Conservation (phyloP, 495 filamentous ascomycete genomes). For the Aspergillus bridgeri region DNA sequence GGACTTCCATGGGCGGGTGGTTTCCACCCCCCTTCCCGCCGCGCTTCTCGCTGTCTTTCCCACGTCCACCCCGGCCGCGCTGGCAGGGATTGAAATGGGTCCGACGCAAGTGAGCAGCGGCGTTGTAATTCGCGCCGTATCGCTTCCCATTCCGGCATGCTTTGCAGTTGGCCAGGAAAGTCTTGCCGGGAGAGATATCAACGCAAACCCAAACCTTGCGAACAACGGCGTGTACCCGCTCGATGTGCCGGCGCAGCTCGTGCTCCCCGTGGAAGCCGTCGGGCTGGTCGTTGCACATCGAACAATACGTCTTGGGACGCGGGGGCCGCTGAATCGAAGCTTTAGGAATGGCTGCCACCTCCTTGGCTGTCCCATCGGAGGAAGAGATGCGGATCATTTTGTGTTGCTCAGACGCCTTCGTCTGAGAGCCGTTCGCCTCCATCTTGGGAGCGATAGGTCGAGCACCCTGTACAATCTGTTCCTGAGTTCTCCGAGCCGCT, state of each 20-base stretch:
- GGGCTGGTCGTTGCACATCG: slow-evolving; percentile 68
- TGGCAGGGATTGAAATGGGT: slow-evolving; percentile 77
- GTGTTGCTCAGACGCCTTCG: slow-evolving; percentile 32
- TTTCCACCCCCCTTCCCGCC: slow-evolving; percentile 84
- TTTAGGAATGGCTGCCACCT: slow-evolving; percentile 64
- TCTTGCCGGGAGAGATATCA: slow-evolving; percentile 57
- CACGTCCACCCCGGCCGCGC: slow-evolving; percentile 50
- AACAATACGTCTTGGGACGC: slow-evolving; percentile 73
- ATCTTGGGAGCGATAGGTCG: slow-evolving; percentile 47
- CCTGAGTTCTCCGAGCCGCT: slow-evolving; percentile 40
- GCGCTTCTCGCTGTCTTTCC: slow-evolving; percentile 60
- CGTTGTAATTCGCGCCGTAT: slow-evolving; percentile 94
- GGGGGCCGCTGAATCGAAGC: slow-evolving; percentile 69
- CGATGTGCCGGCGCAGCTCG: slow-evolving; percentile 82
- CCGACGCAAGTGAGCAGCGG: slow-evolving; percentile 84
- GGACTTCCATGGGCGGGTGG: slow-evolving; percentile 72
- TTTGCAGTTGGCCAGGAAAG: slow-evolving; percentile 81
- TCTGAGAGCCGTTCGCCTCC: slow-evolving; percentile 24
- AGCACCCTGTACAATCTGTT: slow-evolving; percentile 40
- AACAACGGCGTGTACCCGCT: slow-evolving; percentile 69
- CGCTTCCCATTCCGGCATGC: slow-evolving; percentile 72
- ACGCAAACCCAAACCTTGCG: slow-evolving; percentile 81
- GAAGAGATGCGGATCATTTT: slow-evolving; percentile 56
- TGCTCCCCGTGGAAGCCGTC: slow-evolving; percentile 93
- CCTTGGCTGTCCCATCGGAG: slow-evolving; percentile 56